These are phyloP conservation scores for Trichothecium sympodiale DNA, from an alignment of 2,329 filamentous ascomycete species.

Conservation along the genomic window DNA sequence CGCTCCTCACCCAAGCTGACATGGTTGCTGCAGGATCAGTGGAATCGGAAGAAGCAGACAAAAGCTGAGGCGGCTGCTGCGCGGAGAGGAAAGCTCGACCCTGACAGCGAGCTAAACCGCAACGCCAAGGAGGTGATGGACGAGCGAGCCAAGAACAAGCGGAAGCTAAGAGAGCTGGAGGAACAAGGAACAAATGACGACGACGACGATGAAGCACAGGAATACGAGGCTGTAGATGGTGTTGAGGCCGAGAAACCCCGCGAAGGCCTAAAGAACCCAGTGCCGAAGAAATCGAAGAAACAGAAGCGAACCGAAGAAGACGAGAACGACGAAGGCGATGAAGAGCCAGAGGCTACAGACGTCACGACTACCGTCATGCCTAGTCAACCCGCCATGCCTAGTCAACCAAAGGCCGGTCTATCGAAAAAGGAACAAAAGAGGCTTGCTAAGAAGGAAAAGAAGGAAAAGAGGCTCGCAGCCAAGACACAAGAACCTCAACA, in stretches of 20 bases:
- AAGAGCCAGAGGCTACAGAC: background rate
- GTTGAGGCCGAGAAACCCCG: constrained; percentile 50
- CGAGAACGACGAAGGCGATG: constrained; percentile 8
- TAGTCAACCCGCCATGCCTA: background rate
- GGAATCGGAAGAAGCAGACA: constrained; percentile 87
- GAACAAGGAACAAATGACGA: constrained; percentile 34
- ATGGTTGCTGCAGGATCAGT: constrained; percentile 59
- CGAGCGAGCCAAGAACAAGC: constrained; percentile 64
- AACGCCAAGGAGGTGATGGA: constrained; percentile 90
- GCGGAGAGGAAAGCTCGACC: constrained; percentile 81
- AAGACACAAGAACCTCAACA: constrained; percentile 13
- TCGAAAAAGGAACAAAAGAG: too few relatives aligned
- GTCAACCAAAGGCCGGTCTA: background rate
- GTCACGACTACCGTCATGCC: background rate
- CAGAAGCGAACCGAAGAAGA: constrained; percentile 24
- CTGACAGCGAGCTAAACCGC: constrained; percentile 67
- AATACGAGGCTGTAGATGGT: constrained; percentile 35
- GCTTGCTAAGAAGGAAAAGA: constrained; percentile 26
- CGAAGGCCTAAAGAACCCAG: constrained; percentile 48
- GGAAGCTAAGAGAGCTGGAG: constrained; percentile 60
- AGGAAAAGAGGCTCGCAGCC: constrained; percentile 26
- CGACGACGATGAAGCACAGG: constrained; percentile 26
- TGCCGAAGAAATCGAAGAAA: constrained; percentile 46
- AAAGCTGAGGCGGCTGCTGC: constrained; percentile 77
- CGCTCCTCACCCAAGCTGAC: background rate